Evolutionary conservation across 139 green algal species (phyloP).

Genomic region (Chlorella sp.): DNA sequence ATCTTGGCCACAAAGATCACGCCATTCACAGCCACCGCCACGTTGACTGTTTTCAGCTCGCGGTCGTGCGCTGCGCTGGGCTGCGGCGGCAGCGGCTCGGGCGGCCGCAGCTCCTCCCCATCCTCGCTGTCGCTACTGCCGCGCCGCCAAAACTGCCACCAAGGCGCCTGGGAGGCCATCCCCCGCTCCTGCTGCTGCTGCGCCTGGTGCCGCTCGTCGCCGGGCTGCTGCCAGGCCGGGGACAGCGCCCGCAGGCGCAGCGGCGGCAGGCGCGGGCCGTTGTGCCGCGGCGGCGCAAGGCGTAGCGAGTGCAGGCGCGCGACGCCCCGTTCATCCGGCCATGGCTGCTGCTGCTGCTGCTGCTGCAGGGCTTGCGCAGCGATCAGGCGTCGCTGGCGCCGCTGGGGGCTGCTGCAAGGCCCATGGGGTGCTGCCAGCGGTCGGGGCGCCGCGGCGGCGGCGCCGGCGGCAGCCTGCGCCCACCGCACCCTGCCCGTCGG

Average conservation of each 20-base stretch:
- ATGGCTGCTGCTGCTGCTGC: not conserved
- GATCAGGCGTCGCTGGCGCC: not conserved
- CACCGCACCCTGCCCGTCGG: too few relatives aligned
- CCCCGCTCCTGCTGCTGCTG: slow-evolving; percentile 10
- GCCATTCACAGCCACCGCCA: slow-evolving; percentile 70
- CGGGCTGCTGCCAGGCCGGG: slow-evolving; percentile 1
- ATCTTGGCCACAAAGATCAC: slow-evolving; percentile 78
- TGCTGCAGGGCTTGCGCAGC: not conserved
- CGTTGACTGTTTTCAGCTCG: slow-evolving; percentile 56
- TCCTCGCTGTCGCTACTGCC: not conserved
- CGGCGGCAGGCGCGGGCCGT: not conserved
- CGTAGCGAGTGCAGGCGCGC: not conserved
- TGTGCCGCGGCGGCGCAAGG: too few relatives aligned
- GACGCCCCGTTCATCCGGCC: too few relatives aligned
- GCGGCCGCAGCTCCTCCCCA: not conserved
- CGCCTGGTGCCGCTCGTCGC: not conserved
- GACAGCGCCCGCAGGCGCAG: not conserved
- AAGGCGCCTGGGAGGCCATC: not conserved
- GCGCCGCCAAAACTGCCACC: slow-evolving; percentile 29
- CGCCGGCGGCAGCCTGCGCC: not conserved
- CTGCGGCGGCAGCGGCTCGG: not conserved
- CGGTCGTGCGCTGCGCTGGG: slow-evolving; percentile 26
- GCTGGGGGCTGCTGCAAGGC: not conserved
- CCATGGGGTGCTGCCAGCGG: too few relatives aligned
- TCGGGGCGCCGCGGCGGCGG: not conserved